Evolutionary conservation across 371 early-diverging fungal species (phyloP).

Genomic region (Mucor sp.): DNA sequence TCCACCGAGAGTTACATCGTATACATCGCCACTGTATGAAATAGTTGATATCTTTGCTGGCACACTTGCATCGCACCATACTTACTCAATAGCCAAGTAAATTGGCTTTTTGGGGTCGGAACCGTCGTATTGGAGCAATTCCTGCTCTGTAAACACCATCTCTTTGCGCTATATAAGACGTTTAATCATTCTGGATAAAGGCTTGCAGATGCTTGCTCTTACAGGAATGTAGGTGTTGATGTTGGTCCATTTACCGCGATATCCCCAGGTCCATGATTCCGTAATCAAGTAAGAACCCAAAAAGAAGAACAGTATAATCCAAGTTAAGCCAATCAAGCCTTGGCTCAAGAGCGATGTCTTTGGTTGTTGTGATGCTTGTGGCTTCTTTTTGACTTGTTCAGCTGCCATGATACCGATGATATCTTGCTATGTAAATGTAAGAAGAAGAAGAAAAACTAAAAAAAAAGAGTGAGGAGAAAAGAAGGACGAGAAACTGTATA

Average conservation of each 20-base stretch:
- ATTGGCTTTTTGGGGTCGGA: constrained; percentile 75
- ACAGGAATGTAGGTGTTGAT: constrained; percentile 75
- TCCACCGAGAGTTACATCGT: constrained; percentile 77
- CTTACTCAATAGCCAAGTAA: constrained; percentile 87
- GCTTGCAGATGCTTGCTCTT: neutral
- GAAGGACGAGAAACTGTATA: neutral
- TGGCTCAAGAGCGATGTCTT: constrained; percentile 20
- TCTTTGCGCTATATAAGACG: constrained; percentile 42
- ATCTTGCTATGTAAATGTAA: neutral
- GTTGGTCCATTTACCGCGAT: constrained; percentile 75
- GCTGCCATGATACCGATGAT: neutral
- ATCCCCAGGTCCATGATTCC: constrained; percentile 79
- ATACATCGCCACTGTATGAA: constrained; percentile 74
- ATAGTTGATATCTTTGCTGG: neutral
- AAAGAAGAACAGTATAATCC: constrained; percentile 54
- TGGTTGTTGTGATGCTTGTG: neutral
- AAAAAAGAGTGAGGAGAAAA: constrained; percentile 4
- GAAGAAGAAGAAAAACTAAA: neutral
- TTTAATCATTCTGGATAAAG: neutral
- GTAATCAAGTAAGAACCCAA: constrained; percentile 73
- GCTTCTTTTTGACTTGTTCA: neutral
- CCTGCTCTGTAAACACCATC: constrained; percentile 69
- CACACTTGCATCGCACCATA: neutral
- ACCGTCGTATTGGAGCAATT: constrained; percentile 83
- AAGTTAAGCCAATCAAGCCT: constrained; percentile 28